A percentile compares a stretch with the other conserved stretches of the same genome.
Evolutionary conservation across 208 protist genomes (phyloP).

Genomic region (Leptomonas seymouri): DNA sequence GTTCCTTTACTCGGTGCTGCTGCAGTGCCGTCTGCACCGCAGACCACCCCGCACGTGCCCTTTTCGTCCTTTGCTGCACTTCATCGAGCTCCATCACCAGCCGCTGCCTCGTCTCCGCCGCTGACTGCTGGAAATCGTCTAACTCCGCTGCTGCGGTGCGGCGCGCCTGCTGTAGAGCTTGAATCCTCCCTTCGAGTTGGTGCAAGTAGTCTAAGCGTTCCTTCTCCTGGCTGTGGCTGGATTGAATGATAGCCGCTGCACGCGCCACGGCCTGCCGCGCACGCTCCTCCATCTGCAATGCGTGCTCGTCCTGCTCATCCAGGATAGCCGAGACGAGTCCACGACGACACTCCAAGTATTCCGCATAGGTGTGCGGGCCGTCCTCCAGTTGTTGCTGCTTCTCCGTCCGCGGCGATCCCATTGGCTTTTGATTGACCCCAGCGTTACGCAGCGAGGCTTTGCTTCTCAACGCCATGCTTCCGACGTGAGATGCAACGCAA

Average conservation of each 20-base stretch:
- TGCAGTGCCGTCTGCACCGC: not conserved
- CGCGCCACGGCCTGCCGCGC: conserved; percentile 14
- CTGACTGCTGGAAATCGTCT: not conserved
- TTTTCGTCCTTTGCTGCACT: not conserved
- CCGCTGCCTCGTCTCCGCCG: not conserved
- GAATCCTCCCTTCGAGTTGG: not conserved
- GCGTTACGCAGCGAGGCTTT: conserved; percentile 1
- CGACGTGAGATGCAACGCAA: not conserved
- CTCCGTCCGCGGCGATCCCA: not conserved
- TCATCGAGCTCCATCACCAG: conserved; percentile 15
- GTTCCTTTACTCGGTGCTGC: not conserved
- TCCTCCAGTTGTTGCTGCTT: not conserved
- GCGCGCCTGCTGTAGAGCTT: conserved; percentile 4
- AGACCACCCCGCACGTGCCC: not conserved
- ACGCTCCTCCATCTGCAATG: conserved; percentile 13
- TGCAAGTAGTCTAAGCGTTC: conserved; percentile 13
- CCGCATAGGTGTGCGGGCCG: conserved; percentile 9
- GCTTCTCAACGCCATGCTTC: not conserved
- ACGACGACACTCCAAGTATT: conserved; percentile 11
- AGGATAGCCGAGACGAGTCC: conserved; percentile 1
- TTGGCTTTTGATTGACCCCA: not conserved
- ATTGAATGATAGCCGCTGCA: conserved; percentile 1
- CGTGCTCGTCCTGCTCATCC: conserved; percentile 18
- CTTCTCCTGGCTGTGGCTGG: conserved; percentile 9
- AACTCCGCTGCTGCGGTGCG: conserved; percentile 2